Conservation (phyloP, 1,284 basidiomycete genomes). For the Ustilago xerochloae region DNA sequence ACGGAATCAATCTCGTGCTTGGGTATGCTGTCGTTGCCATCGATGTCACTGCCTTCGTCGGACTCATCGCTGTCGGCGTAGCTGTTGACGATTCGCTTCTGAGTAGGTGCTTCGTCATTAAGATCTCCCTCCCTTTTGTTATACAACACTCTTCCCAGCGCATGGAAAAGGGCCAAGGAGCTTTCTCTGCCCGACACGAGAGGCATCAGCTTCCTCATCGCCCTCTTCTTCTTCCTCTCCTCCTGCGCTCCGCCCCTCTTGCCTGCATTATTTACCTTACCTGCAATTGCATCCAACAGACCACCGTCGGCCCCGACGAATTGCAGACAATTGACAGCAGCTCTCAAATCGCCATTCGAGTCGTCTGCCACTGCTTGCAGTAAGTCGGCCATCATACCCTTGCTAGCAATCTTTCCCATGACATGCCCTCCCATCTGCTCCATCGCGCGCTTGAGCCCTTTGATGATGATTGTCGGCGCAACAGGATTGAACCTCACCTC, state of each 20-base stretch:
- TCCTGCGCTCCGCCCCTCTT: background rate
- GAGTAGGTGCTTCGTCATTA: constrained; percentile 24
- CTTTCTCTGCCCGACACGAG: constrained; percentile 75
- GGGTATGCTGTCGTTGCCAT: background rate
- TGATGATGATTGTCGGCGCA: constrained; percentile 83
- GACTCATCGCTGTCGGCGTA: constrained; percentile 3
- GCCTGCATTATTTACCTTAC: background rate
- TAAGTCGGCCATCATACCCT: constrained; percentile 15
- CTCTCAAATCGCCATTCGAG: constrained; percentile 88
- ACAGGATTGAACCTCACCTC: constrained; percentile 91
- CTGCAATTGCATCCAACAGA: constrained; percentile 1
- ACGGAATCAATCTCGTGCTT: constrained; percentile 2
- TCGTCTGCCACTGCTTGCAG: constrained; percentile 75
- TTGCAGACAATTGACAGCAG: constrained; percentile 90
- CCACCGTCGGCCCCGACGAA: constrained; percentile 72
- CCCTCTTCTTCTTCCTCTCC: background rate
- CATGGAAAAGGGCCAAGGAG: constrained; percentile 87
- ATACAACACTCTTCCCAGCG: constrained; percentile 91
- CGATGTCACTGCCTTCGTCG: background rate
- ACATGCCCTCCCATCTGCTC: background rate
- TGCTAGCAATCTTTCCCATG: background rate
- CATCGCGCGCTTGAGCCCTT: constrained; percentile 75
- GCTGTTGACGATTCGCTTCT: background rate
- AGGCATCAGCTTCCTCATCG: constrained; percentile 17
- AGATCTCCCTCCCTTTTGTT: constrained; percentile 81